Evolutionary conservation across 805 yeast genomes (phyloP).

Genomic region (Candida silvicultrix): DNA sequence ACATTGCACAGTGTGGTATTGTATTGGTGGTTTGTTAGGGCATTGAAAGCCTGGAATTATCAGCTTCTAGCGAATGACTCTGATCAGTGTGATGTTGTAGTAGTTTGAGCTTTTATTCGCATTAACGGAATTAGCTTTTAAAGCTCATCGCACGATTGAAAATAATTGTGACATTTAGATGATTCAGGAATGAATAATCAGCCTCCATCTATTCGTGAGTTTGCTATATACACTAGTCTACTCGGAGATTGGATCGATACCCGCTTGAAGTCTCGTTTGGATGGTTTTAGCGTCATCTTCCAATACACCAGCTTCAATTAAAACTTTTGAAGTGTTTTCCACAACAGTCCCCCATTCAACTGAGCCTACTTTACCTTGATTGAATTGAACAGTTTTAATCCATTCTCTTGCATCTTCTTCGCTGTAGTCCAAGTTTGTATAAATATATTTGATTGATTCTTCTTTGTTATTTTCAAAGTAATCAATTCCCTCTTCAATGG

Average conservation of each 20-base stretch:
- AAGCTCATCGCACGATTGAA: too few species aligned
- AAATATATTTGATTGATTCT: constrained; percentile 62
- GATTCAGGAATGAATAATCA: not conserved
- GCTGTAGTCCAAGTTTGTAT: constrained; percentile 65
- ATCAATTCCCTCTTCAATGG: constrained; percentile 59
- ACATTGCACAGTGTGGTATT: too few species aligned
- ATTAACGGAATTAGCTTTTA: too few species aligned
- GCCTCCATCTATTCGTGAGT: not conserved
- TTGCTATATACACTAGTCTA: not conserved
- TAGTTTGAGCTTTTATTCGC: too few species aligned
- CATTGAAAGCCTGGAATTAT: too few species aligned
- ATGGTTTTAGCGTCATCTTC: constrained; percentile 30
- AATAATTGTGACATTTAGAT: too few species aligned
- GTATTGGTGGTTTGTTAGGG: too few species aligned
- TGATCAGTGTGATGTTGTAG: too few species aligned
- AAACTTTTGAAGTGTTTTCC: constrained; percentile 50
- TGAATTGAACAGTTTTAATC: constrained; percentile 71
- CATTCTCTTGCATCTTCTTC: constrained; percentile 74
- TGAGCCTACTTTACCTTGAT: constrained; percentile 33
- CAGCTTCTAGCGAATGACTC: too few species aligned
- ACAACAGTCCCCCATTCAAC: constrained; percentile 44
- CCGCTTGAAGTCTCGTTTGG: constrained; percentile 13
- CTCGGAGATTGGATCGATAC: not conserved
- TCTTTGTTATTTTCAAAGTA: constrained; percentile 56
- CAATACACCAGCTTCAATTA: constrained; percentile 58